Conservation (phyloP, 305 asterid genomes). For the Fraxinus baroniana region DNA sequence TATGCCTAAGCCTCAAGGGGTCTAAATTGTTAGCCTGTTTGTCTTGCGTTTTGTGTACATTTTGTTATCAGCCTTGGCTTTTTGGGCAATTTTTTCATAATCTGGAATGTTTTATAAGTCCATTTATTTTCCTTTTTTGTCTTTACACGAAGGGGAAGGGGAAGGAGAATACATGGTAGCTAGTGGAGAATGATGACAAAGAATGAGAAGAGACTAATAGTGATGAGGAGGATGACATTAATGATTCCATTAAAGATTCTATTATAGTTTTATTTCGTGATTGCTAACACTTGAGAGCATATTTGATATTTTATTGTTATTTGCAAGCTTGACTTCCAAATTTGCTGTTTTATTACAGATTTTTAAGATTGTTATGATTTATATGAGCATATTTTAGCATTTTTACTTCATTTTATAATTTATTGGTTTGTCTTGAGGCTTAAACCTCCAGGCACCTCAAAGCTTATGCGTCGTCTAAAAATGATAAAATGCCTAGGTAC, state of each 20-base stretch:
- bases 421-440: neutral
- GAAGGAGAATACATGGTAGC: neutral
- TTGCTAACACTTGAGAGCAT: neutral
- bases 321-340: neutral
- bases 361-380: neutral
- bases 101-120: neutral
- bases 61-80: neutral
- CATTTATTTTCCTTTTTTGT: neutral
- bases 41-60: neutral
- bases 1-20: neutral
- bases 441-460: neutral
- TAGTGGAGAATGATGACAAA: neutral
- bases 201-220: neutral
- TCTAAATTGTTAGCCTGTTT: neutral
- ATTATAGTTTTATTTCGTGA: neutral
- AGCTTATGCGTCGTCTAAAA: neutral
- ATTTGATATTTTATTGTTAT: neutral
- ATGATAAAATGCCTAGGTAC: neutral
- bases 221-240: neutral
- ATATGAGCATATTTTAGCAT: neutral
- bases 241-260: neutral
- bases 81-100: neutral
- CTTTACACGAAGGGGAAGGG: neutral
- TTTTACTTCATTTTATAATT: no score
- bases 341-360: neutral